Percentiles rank a stretch among this genome's conserved stretches.
Conservation (phyloP, 805 yeast genomes). For the Starmera dryadoides region DNA sequence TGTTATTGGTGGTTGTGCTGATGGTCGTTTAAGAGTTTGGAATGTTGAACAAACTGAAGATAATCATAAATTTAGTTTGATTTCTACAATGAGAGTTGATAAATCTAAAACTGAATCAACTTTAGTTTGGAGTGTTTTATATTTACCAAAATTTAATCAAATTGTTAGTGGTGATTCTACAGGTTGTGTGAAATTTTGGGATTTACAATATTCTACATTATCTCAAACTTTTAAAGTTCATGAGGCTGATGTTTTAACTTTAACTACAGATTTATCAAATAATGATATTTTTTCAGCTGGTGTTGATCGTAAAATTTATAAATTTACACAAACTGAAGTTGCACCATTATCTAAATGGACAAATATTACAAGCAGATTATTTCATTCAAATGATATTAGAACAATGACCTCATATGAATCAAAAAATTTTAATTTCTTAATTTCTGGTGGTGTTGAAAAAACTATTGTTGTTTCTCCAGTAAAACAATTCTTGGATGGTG, state of each 20-base stretch:
- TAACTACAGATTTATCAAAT: conserved; percentile 54
- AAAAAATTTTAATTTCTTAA: conserved; percentile 56
- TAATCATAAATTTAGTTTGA: conserved; percentile 53
- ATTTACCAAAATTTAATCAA: conserved; percentile 57
- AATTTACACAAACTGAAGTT: conserved; percentile 31
- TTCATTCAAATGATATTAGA: conserved; percentile 84
- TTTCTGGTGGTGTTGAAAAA: conserved; percentile 81
- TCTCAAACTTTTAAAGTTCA: conserved; percentile 78
- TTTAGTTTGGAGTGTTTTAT: conserved; percentile 79
- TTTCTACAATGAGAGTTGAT: conserved; percentile 87
- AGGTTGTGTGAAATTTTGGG: conserved; percentile 93
- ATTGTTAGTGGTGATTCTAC: conserved; percentile 96
- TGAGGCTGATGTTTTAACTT: conserved; percentile 83
- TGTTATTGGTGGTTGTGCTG: conserved; percentile 92
- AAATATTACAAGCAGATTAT: conserved; percentile 62
- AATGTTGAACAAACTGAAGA: conserved; percentile 29
- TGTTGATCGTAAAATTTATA: conserved; percentile 85
- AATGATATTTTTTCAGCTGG: conserved; percentile 79
- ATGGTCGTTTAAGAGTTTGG: conserved; percentile 89
- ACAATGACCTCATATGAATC: conserved; percentile 67
- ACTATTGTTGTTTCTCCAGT: conserved; percentile 56
- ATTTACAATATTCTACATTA: conserved; percentile 64
- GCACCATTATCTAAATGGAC: conserved; percentile 60
- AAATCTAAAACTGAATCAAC: conserved; percentile 81
- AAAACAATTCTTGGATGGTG: conserved; percentile 60